Percentiles rank a stretch among this genome's conserved stretches.
phyloP scores from a whole-genome alignment of 768 basidiomycete genomes.

The Tubosaeta sp. region DNA sequence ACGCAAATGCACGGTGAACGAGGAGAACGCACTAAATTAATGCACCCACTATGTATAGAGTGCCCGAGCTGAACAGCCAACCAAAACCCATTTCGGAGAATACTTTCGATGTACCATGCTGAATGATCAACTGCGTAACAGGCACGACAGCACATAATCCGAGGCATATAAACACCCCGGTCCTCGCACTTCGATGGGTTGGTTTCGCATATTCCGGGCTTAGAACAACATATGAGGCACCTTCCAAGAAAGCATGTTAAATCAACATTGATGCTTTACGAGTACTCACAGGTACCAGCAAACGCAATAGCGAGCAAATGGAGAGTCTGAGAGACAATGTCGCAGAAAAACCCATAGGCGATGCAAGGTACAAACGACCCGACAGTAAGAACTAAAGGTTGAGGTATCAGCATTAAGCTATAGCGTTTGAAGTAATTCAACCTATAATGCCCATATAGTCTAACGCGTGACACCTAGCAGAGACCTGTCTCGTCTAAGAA shows the following conservation, averaged over 20 bases:
- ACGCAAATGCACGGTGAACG: slow-evolving; percentile 25
- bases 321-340: slow-evolving; percentile 46
- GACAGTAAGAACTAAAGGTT: slow-evolving; percentile 51
- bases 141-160: slow-evolving; percentile 71
- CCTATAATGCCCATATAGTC: slow-evolving; percentile 81
- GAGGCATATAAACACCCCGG: slow-evolving; percentile 72
- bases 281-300: slow-evolving; percentile 55
- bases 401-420: slow-evolving; percentile 6
- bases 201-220: slow-evolving; percentile 75
- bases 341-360: slow-evolving; percentile 76
- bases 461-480: slow-evolving; percentile 55
- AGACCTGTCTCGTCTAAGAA: slow-evolving; percentile 41
- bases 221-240: slow-evolving; percentile 70
- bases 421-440: slow-evolving; percentile 25
- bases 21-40: slow-evolving; percentile 67
- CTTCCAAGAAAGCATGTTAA: slow-evolving; percentile 31
- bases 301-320: slow-evolving; percentile 52
- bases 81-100: slow-evolving; percentile 62
- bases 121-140: slow-evolving; percentile 55
- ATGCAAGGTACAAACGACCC: slow-evolving; percentile 78
- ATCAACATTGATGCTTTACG: background rate
- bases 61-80: slow-evolving; percentile 68
- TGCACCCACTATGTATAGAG: slow-evolving; percentile 75
- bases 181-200: slow-evolving; percentile 71
- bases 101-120: slow-evolving; percentile 54